phyloP scores from a whole-genome alignment of 352 stramenopile species.

The Phytophthora capsici region DNA sequence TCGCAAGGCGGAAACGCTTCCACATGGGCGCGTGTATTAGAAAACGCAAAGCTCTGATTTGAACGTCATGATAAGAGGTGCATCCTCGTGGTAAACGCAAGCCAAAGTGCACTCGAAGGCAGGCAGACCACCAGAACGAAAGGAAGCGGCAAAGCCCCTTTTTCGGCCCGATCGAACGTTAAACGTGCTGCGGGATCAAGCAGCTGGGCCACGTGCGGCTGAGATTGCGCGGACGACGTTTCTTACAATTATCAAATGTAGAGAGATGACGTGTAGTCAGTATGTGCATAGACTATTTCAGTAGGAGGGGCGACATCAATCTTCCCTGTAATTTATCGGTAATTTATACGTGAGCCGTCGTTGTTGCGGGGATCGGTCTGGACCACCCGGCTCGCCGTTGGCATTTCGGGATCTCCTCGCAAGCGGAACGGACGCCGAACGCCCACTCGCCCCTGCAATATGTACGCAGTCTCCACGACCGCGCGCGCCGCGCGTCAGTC shows the following conservation, averaged over 20 bases:
- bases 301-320: conserved; percentile 27
- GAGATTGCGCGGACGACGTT: conserved; percentile 24
- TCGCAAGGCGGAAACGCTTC: conserved; percentile 2
- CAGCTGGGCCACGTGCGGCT: conserved; percentile 30
- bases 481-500: conserved; percentile 70
- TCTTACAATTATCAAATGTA: conserved; percentile 7
- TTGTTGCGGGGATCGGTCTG: conserved; percentile 21
- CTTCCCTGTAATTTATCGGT: conserved; percentile 33
- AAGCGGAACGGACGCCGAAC: conserved; percentile 39
- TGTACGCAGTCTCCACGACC: conserved; percentile 71
- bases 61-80: neutral
- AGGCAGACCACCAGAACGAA: conserved; percentile 45
- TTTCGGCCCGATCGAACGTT: conserved; percentile 9
- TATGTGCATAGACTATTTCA: neutral
- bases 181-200: conserved; percentile 4
- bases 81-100: conserved; percentile 11
- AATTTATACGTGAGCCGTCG: conserved; percentile 26
- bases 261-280: conserved; percentile 16
- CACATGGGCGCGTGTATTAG: conserved; percentile 5
- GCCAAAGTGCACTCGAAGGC: neutral
- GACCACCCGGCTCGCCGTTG: conserved; percentile 22
- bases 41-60: conserved; percentile 10
- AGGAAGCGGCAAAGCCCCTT: conserved; percentile 10
- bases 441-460: conserved; percentile 22
- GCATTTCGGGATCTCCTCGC: conserved; percentile 86